phyloP scores from a whole-genome alignment of 1,139 yeast species.

The Wickerhamomyces sp. region DNA sequence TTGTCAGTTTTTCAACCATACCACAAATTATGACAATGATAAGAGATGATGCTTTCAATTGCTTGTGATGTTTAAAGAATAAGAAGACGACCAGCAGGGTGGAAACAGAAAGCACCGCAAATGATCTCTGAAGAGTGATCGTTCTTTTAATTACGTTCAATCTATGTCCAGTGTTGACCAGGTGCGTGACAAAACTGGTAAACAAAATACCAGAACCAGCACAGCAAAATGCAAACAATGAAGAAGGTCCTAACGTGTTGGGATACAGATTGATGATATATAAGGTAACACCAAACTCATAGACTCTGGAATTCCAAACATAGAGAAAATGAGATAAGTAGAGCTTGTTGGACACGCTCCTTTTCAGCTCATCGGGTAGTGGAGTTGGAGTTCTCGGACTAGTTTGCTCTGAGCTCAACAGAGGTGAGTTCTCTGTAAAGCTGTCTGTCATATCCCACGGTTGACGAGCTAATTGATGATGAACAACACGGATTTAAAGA shows the following conservation, averaged over 20 bases:
- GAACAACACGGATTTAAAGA: too few relatives aligned
- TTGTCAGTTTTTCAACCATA: constrained; percentile 29
- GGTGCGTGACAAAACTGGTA: constrained; percentile 23
- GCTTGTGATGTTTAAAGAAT: constrained; percentile 6
- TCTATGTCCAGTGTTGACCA: constrained; percentile 25
- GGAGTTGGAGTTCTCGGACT: too few relatives aligned
- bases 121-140: constrained; percentile 28
- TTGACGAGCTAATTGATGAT: too few relatives aligned
- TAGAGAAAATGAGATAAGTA: constrained; percentile 29
- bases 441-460: too few relatives aligned
- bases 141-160: constrained; percentile 27
- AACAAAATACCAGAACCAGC: constrained; percentile 26
- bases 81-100: constrained; percentile 18
- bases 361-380: background rate
- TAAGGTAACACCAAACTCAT: constrained; percentile 31
- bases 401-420: too few relatives aligned
- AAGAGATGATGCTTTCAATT: constrained; percentile 11
- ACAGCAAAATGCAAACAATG: constrained; percentile 28
- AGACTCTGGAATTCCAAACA: constrained; percentile 31
- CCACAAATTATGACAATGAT: constrained; percentile 25
- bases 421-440: too few relatives aligned
- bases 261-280: constrained; percentile 29
- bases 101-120: constrained; percentile 26
- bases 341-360: constrained; percentile 6
- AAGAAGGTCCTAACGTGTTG: constrained; percentile 27